Base-by-base conservation (phyloP, 2,329 filamentous ascomycete species). In the Pleomassaria siparia region DNA sequence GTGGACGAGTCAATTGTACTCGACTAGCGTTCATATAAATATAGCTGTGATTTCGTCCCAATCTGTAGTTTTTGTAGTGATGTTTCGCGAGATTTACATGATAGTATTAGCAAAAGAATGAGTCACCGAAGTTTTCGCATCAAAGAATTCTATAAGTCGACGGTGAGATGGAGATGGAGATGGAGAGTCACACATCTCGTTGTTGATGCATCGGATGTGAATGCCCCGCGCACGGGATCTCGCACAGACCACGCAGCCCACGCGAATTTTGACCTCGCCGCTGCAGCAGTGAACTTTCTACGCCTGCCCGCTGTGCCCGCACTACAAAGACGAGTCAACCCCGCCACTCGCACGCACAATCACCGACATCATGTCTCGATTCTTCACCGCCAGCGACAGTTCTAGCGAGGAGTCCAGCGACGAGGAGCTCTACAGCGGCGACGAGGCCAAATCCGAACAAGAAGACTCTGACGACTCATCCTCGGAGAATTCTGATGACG, bases 331-430 rank as follows among this genome's bases (percentile, higher is more conserved):
- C 18, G 35, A 11, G 35, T 40, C 9, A n/a, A 6, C 26, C 30
- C 39, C n/a, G 28, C 28, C 16, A 43, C 16, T 28, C 35, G 55
- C 58, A 56, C 55, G 53, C 58, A 53, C 59, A 52, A 44, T 43
- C 2, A 55, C 57, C 47, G 55, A 54, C 56, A 69, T 57, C 57
- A 67, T 66, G 67, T 97, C 94, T 82, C 88, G 91, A 79, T 99
- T 97, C 78, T 97, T 97, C 82, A 88, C 90, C 75, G 88, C 88
- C 73, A 88, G 87, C 79, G 91, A 95, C 76, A 96, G 91, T 84
- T 96, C 92, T 69, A 89, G 85, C 80, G 91, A 96, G 76, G 91
- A 89, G 81, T 95, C 90, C 56, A 84, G 81, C 67, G 92, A 96
- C 64, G 92, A 97, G 80, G 91, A 97, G 76, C 86, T 96, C 76